Percentiles rank a stretch among this genome's conserved stretches.
Evolutionary conservation across 2,329 filamentous ascomycete genomes (phyloP).

Genomic region (Diplodia mutila): DNA sequence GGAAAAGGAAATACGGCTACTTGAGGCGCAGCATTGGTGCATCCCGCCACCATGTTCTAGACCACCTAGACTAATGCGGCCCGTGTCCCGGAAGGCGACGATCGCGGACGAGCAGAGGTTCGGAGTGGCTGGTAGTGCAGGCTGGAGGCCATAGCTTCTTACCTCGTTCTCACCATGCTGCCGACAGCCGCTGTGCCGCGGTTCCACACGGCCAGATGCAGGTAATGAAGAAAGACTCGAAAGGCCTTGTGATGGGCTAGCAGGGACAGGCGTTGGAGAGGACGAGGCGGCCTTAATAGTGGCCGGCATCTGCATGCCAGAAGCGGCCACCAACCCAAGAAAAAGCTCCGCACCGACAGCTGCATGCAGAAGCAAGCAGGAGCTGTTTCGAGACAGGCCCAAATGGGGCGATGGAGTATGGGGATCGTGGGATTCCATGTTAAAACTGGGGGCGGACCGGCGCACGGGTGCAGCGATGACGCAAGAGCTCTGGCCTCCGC

Average conservation of each 20-base stretch:
- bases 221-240: background rate
- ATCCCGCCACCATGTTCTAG: background rate
- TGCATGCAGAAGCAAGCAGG: background rate
- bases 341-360: background rate
- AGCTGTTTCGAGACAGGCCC: too few species aligned
- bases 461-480: background rate
- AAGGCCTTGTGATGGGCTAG: background rate
- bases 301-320: background rate
- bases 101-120: background rate
- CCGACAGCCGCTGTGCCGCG: background rate
- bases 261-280: background rate
- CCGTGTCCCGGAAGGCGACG: background rate
- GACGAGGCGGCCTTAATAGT: background rate
- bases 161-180: background rate
- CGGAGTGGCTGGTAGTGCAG: background rate
- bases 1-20: background rate
- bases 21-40: background rate
- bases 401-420: background rate
- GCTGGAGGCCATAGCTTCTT: background rate
- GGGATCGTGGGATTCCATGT: background rate
- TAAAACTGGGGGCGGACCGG: background rate
- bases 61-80: background rate
- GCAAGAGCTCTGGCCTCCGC: background rate
- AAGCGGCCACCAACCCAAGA: background rate
- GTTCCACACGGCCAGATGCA: too few species aligned